A percentile compares a stretch with the other conserved stretches of the same genome.
Evolutionary conservation across 2,329 filamentous ascomycete species (phyloP).

Genomic region (Pezicula rhizophila): DNA sequence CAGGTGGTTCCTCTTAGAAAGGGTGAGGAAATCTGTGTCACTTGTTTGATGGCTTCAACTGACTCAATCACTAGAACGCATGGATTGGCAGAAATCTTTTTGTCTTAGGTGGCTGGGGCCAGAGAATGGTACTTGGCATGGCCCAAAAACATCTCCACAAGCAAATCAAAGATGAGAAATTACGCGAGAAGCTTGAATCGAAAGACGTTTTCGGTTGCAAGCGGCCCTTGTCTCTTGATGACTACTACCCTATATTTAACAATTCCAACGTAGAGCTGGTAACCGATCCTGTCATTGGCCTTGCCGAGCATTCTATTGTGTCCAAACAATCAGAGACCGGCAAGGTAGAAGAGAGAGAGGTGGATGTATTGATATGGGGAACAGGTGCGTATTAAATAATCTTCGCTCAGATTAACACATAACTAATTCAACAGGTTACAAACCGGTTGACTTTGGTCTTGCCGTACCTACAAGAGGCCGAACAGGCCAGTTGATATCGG

Average conservation of each 20-base stretch:
- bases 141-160: constrained; percentile 10
- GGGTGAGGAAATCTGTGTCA: background rate
- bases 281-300: constrained; percentile 31
- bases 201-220: constrained; percentile 11
- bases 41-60: background rate
- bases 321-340: constrained; percentile 14
- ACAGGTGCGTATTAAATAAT: constrained; percentile 16
- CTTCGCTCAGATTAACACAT: background rate
- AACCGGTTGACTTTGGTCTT: background rate
- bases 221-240: constrained; percentile 34
- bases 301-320: constrained; percentile 28
- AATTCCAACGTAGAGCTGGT: constrained; percentile 37
- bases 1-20: background rate
- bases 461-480: background rate
- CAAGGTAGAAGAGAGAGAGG: constrained; percentile 4
- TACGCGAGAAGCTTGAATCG: constrained; percentile 21
- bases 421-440: background rate
- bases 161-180: constrained; percentile 18
- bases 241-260: constrained; percentile 41
- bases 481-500: background rate
- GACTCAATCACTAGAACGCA: background rate
- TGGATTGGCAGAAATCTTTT: background rate
- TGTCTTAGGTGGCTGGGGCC: background rate
- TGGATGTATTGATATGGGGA: constrained; percentile 24
- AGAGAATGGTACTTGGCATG: constrained; percentile 5